Percentiles rank a stretch among this genome's conserved stretches.
phyloP scores from a whole-genome alignment of 2,329 filamentous ascomycete species.

The Epichloe brachyelytri region DNA sequence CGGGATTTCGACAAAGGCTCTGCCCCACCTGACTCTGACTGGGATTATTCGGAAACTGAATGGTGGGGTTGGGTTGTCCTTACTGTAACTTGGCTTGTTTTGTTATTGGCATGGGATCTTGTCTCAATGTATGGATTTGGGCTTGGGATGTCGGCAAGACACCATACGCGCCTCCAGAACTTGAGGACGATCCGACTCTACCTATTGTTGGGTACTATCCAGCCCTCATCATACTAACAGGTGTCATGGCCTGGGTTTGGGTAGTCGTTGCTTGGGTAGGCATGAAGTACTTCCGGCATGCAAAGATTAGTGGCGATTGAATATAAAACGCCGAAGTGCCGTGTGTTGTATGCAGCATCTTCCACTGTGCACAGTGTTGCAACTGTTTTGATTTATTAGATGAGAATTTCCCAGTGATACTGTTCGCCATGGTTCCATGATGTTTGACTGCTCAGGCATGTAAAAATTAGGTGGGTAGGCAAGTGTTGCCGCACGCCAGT shows the following conservation, averaged over 20 bases:
- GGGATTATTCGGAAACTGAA: slow-evolving; percentile 90
- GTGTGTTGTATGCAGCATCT: background rate
- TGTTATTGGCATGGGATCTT: slow-evolving; percentile 91
- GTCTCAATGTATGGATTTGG: slow-evolving; percentile 93
- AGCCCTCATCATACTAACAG: slow-evolving; percentile 80
- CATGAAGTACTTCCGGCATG: slow-evolving; percentile 98
- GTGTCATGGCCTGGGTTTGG: slow-evolving; percentile 98
- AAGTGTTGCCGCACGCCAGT: too few species aligned
- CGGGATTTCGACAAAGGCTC: slow-evolving; percentile 35
- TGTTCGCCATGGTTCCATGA: too few species aligned
- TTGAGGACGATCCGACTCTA: slow-evolving; percentile 87
- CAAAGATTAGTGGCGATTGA: slow-evolving; percentile 65
- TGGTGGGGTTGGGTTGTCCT: slow-evolving; percentile 98
- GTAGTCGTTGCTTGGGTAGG: slow-evolving; percentile 94
- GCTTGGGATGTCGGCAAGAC: slow-evolving; percentile 97
- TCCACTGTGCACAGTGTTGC: background rate
- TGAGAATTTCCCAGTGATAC: too few species aligned
- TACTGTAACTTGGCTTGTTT: slow-evolving; percentile 84
- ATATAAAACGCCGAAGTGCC: background rate
- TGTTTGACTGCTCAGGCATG: too few species aligned
- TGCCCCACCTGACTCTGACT: slow-evolving; percentile 43
- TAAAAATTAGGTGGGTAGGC: too few species aligned
- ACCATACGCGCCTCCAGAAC: slow-evolving; percentile 85
- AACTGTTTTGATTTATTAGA: too few species aligned
- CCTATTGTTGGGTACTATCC: slow-evolving; percentile 97